Conservation (phyloP, 2,329 filamentous ascomycete species). For the Laburnicola sp. region DNA sequence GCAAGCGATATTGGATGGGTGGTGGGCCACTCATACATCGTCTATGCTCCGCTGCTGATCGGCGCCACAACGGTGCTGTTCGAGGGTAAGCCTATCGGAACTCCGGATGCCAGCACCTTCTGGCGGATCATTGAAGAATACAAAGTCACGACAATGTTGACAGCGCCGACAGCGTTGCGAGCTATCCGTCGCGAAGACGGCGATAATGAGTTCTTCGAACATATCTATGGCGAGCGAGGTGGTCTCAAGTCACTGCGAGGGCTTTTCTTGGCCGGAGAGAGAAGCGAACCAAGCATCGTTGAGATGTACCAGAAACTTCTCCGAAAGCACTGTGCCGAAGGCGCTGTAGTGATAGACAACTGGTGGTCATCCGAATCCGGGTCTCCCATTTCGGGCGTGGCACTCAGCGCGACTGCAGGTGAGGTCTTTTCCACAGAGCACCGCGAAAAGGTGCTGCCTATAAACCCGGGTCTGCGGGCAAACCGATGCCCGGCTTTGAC, state of each 20-base stretch:
- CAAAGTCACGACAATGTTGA: constrained; percentile 77
- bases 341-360: constrained; percentile 68
- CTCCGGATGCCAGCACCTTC: constrained; percentile 82
- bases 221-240: constrained; percentile 63
- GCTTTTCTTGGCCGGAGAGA: constrained; percentile 84
- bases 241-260: constrained; percentile 73
- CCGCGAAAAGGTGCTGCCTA: constrained; percentile 55
- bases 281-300: constrained; percentile 85
- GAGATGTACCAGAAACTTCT: constrained; percentile 78
- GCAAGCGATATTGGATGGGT: constrained; percentile 93
- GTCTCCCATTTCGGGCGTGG: constrained; percentile 68
- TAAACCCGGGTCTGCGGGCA: constrained; percentile 86
- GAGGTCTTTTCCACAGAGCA: constrained; percentile 53
- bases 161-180: constrained; percentile 82
- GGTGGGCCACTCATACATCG: constrained; percentile 73
- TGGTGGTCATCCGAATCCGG: constrained; percentile 76
- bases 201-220: constrained; percentile 66
- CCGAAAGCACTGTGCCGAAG: constrained; percentile 63
- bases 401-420: constrained; percentile 65
- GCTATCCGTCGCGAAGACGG: constrained; percentile 87
- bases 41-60: constrained; percentile 83
- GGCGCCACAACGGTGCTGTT: constrained; percentile 87
- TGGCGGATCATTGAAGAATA: constrained; percentile 87
- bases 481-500: constrained; percentile 89
- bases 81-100: constrained; percentile 92